Conservation (phyloP, 371 early-diverging fungal species). For the Mucor irregularis region DNA sequence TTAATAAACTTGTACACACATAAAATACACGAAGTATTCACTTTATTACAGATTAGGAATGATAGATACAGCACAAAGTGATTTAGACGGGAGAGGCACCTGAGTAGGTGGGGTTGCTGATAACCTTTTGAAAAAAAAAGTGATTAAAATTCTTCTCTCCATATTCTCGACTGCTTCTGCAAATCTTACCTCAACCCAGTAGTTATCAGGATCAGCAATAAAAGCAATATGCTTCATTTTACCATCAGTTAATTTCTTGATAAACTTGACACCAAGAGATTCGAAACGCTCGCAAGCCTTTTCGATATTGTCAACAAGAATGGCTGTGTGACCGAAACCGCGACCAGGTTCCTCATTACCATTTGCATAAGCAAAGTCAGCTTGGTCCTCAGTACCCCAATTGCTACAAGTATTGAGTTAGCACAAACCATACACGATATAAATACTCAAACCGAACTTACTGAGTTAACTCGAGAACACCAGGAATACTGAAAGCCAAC, state of each 20-base stretch:
- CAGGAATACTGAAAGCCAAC: conserved; percentile 66
- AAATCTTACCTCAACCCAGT: conserved; percentile 76
- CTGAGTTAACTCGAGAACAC: conserved; percentile 86
- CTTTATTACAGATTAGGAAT: not conserved
- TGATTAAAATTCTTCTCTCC: not conserved
- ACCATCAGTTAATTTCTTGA: conserved; percentile 79
- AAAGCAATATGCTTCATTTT: conserved; percentile 87
- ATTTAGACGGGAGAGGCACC: conserved; percentile 12
- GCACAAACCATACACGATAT: not conserved
- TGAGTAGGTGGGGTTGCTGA: conserved; percentile 8
- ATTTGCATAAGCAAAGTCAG: conserved; percentile 67
- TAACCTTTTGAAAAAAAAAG: not conserved
- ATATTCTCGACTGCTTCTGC: not conserved
- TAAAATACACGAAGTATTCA: too few relatives aligned
- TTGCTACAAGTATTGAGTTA: conserved; percentile 47
- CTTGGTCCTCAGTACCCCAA: conserved; percentile 84
- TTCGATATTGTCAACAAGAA: conserved; percentile 79
- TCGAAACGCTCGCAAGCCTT: conserved; percentile 80
- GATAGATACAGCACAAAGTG: not conserved
- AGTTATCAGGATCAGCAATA: conserved; percentile 86
- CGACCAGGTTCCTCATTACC: conserved; percentile 73
- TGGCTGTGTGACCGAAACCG: conserved; percentile 85
- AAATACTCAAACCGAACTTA: conserved; percentile 45
- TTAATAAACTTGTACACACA: too few relatives aligned
- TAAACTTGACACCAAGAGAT: conserved; percentile 68